Evolutionary conservation across 2,329 filamentous ascomycete genomes (phyloP).

Genomic region (Scopulariopsis brevicaulis): DNA sequence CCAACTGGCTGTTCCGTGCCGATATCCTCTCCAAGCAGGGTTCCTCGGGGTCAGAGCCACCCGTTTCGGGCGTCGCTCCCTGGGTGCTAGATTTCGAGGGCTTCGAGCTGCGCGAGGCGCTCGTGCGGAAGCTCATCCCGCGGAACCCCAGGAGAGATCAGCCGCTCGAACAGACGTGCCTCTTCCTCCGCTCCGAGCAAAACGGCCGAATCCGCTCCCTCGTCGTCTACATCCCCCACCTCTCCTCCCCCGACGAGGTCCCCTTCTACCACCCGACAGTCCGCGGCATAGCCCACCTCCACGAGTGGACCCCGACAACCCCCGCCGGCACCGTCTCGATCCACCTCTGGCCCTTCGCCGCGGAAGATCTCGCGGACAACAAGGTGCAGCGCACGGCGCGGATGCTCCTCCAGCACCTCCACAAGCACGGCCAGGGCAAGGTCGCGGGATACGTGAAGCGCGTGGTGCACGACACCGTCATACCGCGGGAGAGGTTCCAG

Average conservation of each 20-base stretch:
- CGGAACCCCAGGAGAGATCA: constrained; percentile 68
- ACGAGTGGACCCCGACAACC: constrained; percentile 43
- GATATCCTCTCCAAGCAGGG: constrained; percentile 45
- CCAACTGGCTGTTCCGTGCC: constrained; percentile 65
- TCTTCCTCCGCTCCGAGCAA: constrained; percentile 33
- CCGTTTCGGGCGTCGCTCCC: constrained; percentile 15
- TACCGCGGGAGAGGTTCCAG: constrained; percentile 68
- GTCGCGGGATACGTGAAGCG: constrained; percentile 64
- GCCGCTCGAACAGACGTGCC: constrained; percentile 71
- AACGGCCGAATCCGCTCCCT: constrained; percentile 16
- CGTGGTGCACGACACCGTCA: constrained; percentile 70
- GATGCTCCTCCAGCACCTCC: constrained; percentile 54
- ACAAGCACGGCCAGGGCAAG: constrained; percentile 62
- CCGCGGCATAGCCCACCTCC: constrained; percentile 62
- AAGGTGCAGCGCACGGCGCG: constrained; percentile 58
- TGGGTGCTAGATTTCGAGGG: constrained; percentile 27
- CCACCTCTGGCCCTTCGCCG: constrained; percentile 45
- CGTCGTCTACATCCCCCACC: constrained; percentile 71
- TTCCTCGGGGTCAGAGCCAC: constrained; percentile 14
- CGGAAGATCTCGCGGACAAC: constrained; percentile 14
- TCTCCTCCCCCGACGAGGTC: constrained; percentile 45
- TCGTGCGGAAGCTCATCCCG: constrained; percentile 71
- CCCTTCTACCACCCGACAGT: constrained; percentile 86
- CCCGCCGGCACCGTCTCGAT: constrained; percentile 39
- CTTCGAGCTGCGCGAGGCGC: constrained; percentile 18